phyloP scores from a whole-genome alignment of 2,329 filamentous ascomycete species.

The Chaetomium globosum region DNA sequence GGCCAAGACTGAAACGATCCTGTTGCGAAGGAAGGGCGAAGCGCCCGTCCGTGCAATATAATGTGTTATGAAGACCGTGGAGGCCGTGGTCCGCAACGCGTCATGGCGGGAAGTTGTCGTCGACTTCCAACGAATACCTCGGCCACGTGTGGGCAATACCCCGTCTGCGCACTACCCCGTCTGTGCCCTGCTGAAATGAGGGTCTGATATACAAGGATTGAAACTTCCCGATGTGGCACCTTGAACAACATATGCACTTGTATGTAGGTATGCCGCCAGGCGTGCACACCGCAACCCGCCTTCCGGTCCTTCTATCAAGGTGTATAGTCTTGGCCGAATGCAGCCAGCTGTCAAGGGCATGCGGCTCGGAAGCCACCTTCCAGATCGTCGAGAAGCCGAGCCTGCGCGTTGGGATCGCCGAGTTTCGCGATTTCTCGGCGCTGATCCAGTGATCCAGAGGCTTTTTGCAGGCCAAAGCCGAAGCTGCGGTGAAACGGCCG shows the following conservation, averaged over 20 bases:
- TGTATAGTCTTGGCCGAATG: neutral
- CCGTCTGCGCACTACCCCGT: neutral
- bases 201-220: slow-evolving; percentile 19
- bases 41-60: neutral
- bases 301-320: neutral
- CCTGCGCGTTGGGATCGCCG: slow-evolving; percentile 3
- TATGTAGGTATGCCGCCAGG: neutral
- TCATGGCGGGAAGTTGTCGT: slow-evolving; percentile 7
- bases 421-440: neutral
- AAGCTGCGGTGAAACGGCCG: slow-evolving; percentile 30
- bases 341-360: neutral
- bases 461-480: slow-evolving; percentile 12
- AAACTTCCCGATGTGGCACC: neutral
- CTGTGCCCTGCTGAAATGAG: slow-evolving; percentile 1
- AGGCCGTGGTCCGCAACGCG: slow-evolving; percentile 2
- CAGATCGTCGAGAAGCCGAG: slow-evolving; percentile 2
- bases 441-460: slow-evolving; percentile 13
- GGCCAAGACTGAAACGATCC: slow-evolving; percentile 22
- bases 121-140: slow-evolving; percentile 25
- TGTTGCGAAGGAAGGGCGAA: neutral
- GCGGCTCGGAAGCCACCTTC: neutral
- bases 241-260: neutral
- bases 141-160: slow-evolving; percentile 25
- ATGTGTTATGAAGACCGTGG: neutral
- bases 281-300: slow-evolving; percentile 17